Conservation (phyloP, 2,329 filamentous ascomycete species). For the Microdochium bolleyi region DNA sequence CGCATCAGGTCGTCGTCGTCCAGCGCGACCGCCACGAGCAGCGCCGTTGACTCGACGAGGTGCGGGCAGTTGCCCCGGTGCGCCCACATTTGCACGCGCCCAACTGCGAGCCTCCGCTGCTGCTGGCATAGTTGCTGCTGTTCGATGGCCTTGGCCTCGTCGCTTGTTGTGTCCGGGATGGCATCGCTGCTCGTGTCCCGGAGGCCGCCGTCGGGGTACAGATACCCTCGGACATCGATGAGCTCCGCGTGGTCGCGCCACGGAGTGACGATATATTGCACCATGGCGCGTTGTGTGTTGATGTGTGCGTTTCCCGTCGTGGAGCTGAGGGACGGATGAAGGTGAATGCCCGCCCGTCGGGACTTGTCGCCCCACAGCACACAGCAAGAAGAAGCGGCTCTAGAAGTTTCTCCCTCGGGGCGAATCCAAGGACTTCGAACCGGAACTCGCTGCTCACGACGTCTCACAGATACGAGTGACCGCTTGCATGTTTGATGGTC, state of each 20-base stretch:
- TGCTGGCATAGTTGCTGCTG: too few species aligned
- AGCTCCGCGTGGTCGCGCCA: constrained; percentile 63
- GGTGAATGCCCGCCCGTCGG: too few species aligned
- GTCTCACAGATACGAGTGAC: too few species aligned
- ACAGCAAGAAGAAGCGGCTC: too few species aligned
- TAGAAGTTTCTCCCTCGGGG: too few species aligned
- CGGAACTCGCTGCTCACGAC: too few species aligned
- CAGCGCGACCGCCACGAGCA: constrained; percentile 61
- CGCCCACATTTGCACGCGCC: constrained; percentile 60
- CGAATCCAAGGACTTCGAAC: too few species aligned
- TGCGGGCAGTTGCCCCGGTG: constrained; percentile 68
- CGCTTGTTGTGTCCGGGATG: constrained; percentile 2
- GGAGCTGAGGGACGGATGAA: too few species aligned
- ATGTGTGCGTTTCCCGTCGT: too few species aligned
- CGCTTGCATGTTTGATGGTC: too few species aligned
- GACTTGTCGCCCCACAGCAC: too few species aligned
- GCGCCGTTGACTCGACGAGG: constrained; percentile 69
- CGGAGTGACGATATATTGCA: constrained; percentile 65
- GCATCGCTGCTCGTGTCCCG: constrained; percentile 2
- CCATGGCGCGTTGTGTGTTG: constrained; percentile 35
- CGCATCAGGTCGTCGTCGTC: constrained; percentile 43
- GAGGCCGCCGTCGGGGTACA: constrained; percentile 40
- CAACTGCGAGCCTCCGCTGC: constrained; percentile 40
- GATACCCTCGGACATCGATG: constrained; percentile 53
- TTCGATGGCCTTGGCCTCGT: not conserved